phyloP scores from a whole-genome alignment of 768 basidiomycete species.

The Ramaria sp. region DNA sequence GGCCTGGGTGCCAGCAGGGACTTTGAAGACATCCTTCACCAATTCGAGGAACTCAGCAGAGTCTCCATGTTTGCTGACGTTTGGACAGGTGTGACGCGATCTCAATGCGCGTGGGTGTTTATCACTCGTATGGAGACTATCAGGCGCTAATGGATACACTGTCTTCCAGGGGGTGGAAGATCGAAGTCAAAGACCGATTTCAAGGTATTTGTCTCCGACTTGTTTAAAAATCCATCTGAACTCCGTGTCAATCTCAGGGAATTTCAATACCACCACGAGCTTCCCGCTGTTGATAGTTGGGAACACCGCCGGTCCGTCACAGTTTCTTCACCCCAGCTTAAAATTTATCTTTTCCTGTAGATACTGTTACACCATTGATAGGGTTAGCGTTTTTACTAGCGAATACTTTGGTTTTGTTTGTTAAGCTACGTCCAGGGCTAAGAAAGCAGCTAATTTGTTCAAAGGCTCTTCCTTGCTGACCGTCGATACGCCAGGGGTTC shows the following conservation, averaged over 20 bases:
- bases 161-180: slow-evolving; percentile 2
- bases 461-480: slow-evolving; percentile 7
- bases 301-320: slow-evolving; percentile 23
- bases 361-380: not conserved
- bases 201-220: not conserved
- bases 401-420: not conserved
- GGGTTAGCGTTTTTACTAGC: not conserved
- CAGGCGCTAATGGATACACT: not conserved
- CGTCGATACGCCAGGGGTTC: slow-evolving; percentile 9
- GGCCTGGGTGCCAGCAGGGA: slow-evolving; percentile 4
- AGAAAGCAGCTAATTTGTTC: slow-evolving; percentile 8
- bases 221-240: not conserved
- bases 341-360: not conserved
- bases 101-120: not conserved
- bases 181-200: not conserved
- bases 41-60: not conserved
- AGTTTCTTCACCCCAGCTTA: not conserved
- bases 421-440: not conserved
- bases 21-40: not conserved
- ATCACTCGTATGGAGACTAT: not conserved
- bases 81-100: slow-evolving; percentile 1
- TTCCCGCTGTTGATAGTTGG: slow-evolving; percentile 29
- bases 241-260: slow-evolving; percentile 18
- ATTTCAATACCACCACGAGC: slow-evolving; percentile 27
- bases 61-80: slow-evolving; percentile 16